These are phyloP conservation scores for Fagus crenata DNA, from an alignment of 306 rosid genomes.

Conservation along the genomic window DNA sequence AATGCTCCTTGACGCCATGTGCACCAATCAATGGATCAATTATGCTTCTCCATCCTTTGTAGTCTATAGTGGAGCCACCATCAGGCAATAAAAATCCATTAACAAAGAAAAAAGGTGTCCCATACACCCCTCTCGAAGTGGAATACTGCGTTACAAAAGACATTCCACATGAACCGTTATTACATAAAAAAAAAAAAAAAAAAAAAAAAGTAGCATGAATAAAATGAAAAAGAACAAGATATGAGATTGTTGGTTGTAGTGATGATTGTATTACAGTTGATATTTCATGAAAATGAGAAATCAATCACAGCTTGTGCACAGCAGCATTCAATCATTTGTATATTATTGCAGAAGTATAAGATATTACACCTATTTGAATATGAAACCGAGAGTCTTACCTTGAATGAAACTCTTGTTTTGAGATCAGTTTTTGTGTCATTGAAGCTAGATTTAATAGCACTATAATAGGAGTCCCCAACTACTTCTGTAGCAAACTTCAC, in stretches of 20 bases:
- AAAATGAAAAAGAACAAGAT: not conserved
- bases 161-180: not conserved
- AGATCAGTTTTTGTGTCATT: conserved; percentile 57
- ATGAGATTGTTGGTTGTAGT: not conserved
- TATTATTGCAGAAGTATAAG: not conserved
- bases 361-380: not conserved
- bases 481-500: conserved; percentile 57
- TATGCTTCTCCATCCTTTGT: conserved; percentile 56
- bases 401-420: conserved; percentile 79
- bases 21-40: conserved; percentile 61
- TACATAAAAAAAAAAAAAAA: not conserved
- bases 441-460: conserved; percentile 52
- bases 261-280: not conserved
- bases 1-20: conserved; percentile 34
- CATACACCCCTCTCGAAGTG: conserved; percentile 76
- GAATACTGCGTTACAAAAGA: conserved; percentile 63
- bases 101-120: conserved; percentile 79
- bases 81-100: conserved; percentile 84
- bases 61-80: conserved; percentile 43
- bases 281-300: not conserved
- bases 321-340: not conserved
- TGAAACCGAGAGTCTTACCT: conserved; percentile 42
- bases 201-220: not conserved
- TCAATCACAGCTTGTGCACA: not conserved
- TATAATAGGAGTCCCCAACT: conserved; percentile 49